These are phyloP conservation scores for Wickerhamomyces sp. DNA, from an alignment of 1,139 yeast genomes.

Conservation along the genomic window DNA sequence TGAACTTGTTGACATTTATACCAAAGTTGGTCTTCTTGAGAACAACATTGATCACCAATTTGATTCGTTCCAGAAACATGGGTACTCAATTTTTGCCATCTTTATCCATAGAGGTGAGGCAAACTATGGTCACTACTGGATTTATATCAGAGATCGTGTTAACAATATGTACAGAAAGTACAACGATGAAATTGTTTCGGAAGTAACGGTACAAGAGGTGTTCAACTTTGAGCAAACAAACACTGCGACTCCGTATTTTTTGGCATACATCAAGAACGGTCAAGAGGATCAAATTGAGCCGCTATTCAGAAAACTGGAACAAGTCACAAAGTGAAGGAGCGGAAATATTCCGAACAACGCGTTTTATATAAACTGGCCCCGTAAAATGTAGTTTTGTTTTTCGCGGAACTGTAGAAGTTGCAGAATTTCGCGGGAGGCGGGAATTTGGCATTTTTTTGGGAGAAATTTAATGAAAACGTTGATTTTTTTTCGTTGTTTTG, in stretches of 20 bases:
- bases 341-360: too few relatives aligned
- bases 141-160: conserved; percentile 76
- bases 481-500: too few relatives aligned
- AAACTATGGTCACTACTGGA: conserved; percentile 95
- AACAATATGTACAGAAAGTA: conserved; percentile 74
- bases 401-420: too few relatives aligned
- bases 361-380: too few relatives aligned
- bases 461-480: too few relatives aligned
- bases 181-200: conserved; percentile 86
- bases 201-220: conserved; percentile 70
- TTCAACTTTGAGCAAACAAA: conserved; percentile 63
- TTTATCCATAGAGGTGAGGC: conserved; percentile 97
- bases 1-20: conserved; percentile 34
- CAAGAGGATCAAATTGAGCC: conserved; percentile 63
- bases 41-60: conserved; percentile 53
- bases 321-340: background rate
- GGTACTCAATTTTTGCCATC: conserved; percentile 82
- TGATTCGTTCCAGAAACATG: conserved; percentile 51
- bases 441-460: too few relatives aligned
- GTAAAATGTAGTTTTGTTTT: too few relatives aligned
- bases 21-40: conserved; percentile 38
- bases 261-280: conserved; percentile 74
- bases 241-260: conserved; percentile 89
- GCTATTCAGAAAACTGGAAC: conserved; percentile 39
- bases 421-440: too few relatives aligned